phyloP scores from a whole-genome alignment of 2,329 filamentous ascomycete species.

The Neocucurbitaria cava region DNA sequence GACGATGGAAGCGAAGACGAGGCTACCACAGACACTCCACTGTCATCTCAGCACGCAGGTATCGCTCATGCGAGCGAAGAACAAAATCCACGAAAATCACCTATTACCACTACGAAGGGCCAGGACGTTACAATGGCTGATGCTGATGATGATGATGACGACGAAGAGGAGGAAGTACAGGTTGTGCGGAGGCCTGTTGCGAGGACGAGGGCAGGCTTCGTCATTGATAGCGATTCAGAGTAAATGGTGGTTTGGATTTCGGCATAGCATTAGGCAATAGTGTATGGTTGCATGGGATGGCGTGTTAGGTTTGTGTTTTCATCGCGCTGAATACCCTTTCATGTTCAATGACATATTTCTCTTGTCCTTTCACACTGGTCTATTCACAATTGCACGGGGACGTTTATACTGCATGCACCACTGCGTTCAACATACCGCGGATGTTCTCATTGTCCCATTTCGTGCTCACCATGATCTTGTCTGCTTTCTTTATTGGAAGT shows the following conservation, averaged over 20 bases:
- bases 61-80: slow-evolving; percentile 16
- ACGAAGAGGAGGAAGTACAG: slow-evolving; percentile 50
- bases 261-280: neutral
- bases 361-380: neutral
- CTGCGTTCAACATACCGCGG: too few relatives aligned
- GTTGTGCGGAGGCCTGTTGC: slow-evolving; percentile 44
- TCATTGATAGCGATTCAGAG: slow-evolving; percentile 55
- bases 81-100: slow-evolving; percentile 16
- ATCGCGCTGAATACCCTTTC: slow-evolving; percentile 32
- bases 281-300: slow-evolving; percentile 20
- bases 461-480: neutral
- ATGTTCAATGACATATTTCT: neutral
- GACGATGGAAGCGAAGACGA: slow-evolving; percentile 40
- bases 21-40: slow-evolving; percentile 49
- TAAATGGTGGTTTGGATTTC: slow-evolving; percentile 19
- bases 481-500: neutral
- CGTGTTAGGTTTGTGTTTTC: slow-evolving; percentile 19
- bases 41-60: slow-evolving; percentile 47
- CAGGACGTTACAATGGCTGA: slow-evolving; percentile 36
- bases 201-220: slow-evolving; percentile 51
- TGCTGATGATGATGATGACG: slow-evolving; percentile 44
- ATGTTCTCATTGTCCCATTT: neutral
- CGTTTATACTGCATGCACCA: too few relatives aligned
- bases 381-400: neutral
- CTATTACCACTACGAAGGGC: slow-evolving; percentile 3